Evolutionary conservation across 2,329 filamentous ascomycete species (phyloP).

Genomic region (Cordyceps fumosorosea): DNA sequence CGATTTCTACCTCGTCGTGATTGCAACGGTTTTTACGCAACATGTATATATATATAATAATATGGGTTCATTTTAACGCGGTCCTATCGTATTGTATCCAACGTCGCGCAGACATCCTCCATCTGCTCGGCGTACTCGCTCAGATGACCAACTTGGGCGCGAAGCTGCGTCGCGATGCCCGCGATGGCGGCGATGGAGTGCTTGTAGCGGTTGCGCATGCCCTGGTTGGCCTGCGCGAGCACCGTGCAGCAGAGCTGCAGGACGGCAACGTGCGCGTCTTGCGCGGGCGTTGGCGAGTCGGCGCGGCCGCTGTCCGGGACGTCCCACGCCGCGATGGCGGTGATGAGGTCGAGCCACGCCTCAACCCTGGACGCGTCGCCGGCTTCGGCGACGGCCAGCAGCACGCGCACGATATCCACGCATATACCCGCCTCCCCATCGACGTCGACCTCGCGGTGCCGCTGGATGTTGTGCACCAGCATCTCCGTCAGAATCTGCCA

Average conservation of each 20-base stretch:
- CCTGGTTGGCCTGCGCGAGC: conserved; percentile 38
- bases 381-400: conserved; percentile 45
- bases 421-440: conserved; percentile 38
- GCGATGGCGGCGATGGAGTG: conserved; percentile 45
- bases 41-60: not conserved
- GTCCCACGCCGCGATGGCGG: conserved; percentile 42
- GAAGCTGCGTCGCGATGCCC: conserved; percentile 40
- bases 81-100: conserved; percentile 16
- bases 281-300: conserved; percentile 18
- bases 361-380: conserved; percentile 38
- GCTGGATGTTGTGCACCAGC: conserved; percentile 37
- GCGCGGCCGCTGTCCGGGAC: conserved; percentile 24
- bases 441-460: conserved; percentile 19
- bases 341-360: conserved; percentile 52
- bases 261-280: conserved; percentile 47
- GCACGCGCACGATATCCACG: conserved; percentile 48
- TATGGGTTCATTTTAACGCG: not conserved
- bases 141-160: conserved; percentile 22
- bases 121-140: conserved; percentile 35
- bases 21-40: not conserved
- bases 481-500: conserved; percentile 49
- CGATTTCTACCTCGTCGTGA: conserved; percentile 13
- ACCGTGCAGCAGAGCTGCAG: conserved; percentile 50
- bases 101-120: conserved; percentile 36
- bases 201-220: conserved; percentile 42